Conservation (phyloP, 257 asterid genomes). For the Hygrophila difformis region DNA sequence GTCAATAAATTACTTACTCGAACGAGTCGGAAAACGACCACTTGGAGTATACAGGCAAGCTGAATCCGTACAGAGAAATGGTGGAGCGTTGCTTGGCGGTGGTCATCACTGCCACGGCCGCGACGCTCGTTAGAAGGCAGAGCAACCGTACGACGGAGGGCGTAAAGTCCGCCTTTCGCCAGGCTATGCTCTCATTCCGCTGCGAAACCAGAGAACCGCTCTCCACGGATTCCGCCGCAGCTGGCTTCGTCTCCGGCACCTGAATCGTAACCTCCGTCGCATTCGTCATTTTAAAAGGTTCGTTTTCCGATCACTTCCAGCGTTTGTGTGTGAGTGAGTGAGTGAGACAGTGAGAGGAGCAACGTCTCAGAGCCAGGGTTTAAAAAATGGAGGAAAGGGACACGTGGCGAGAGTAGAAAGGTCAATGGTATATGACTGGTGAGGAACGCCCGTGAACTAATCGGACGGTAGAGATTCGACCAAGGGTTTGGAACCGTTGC, state of each 20-base stretch:
- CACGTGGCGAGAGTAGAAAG: no score
- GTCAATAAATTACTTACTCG: slow-evolving; percentile 40
- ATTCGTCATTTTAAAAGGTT: no score
- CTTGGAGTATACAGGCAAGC: slow-evolving; percentile 59
- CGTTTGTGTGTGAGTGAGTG: no score
- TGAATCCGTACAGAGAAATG: slow-evolving; percentile 66
- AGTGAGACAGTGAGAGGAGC: no score
- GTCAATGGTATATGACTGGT: no score
- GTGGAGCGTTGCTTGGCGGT: slow-evolving; percentile 64
- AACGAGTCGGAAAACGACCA: slow-evolving; percentile 86
- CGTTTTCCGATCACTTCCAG: no score
- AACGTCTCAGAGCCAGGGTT: no score
- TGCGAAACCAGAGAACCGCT: slow-evolving; percentile 21
- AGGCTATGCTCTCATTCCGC: not conserved
- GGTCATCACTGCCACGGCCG: slow-evolving; percentile 54
- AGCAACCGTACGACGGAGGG: slow-evolving; percentile 34
- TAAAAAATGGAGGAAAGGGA: no score
- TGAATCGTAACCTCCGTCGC: slow-evolving; percentile 42
- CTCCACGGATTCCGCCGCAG: no score
- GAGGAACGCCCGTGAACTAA: no score
- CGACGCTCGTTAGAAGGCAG: slow-evolving; percentile 49
- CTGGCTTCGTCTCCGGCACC: slow-evolving; percentile 45
- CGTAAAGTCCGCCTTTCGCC: slow-evolving; percentile 34
- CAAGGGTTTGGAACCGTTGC: no score
- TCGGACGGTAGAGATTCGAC: no score